Percentiles rank a stretch among this genome's conserved stretches.
phyloP scores from a whole-genome alignment of 2,329 filamentous ascomycete genomes.

The Mycosphaerelloides madeirae region DNA sequence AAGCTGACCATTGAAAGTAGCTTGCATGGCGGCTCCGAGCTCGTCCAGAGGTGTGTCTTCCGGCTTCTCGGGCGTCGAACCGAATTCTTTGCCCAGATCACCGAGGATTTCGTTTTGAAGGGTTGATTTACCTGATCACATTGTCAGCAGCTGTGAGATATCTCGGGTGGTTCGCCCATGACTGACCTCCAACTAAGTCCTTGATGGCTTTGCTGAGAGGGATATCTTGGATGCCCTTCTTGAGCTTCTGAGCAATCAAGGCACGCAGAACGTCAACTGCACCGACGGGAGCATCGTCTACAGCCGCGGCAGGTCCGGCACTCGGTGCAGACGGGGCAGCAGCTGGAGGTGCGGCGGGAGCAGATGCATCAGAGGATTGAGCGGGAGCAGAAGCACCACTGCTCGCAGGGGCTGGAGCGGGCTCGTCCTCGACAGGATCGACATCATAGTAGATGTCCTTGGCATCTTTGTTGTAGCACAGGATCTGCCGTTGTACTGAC shows the following conservation, averaged over 20 bases:
- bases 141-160: background rate
- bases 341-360: constrained; percentile 50
- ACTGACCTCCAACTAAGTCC: constrained; percentile 90
- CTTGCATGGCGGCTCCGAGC: constrained; percentile 89
- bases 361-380: constrained; percentile 45
- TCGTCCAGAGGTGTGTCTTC: constrained; percentile 97
- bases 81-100: constrained; percentile 96
- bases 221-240: constrained; percentile 85
- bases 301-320: constrained; percentile 74
- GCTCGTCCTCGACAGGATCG: constrained; percentile 88
- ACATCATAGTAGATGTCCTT: constrained; percentile 99
- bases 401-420: constrained; percentile 44
- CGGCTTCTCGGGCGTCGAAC: constrained; percentile 94
- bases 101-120: constrained; percentile 98
- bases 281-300: constrained; percentile 80
- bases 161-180: background rate
- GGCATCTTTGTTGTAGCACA: constrained; percentile 98
- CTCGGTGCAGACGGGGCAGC: constrained; percentile 55
- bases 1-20: constrained; percentile 97
- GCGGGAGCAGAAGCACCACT: constrained; percentile 44
- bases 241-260: constrained; percentile 93
- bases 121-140: constrained; percentile 80
- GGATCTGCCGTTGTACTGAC: constrained; percentile 91
- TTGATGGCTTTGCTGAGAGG: constrained; percentile 97
- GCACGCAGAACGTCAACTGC: constrained; percentile 86